phyloP scores from a whole-genome alignment of 495 filamentous ascomycete species.

The Penicillium macrosclerotiorum region DNA sequence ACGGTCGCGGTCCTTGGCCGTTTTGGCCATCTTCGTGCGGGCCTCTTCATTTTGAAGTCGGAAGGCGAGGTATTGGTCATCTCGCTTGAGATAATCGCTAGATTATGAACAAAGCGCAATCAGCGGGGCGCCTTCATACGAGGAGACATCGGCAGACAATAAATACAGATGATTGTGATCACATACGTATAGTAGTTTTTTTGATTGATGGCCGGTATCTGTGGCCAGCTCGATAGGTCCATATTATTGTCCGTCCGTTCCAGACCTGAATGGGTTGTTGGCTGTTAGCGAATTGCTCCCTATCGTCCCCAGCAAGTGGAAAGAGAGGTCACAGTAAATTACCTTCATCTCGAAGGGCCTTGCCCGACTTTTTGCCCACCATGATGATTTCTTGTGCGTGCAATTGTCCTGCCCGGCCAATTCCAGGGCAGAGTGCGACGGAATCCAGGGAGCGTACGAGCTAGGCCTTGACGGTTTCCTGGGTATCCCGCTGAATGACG shows the following conservation, averaged over 20 bases:
- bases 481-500: neutral
- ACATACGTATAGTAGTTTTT: conserved; percentile 99
- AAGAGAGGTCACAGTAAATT: conserved; percentile 10
- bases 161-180: neutral
- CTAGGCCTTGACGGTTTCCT: conserved; percentile 1
- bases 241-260: conserved; percentile 97
- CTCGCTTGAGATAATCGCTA: conserved; percentile 95
- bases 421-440: conserved; percentile 8
- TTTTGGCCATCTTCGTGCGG: conserved; percentile 73
- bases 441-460: conserved; percentile 24
- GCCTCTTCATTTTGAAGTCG: conserved; percentile 82
- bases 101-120: conserved; percentile 2
- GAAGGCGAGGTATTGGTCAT: conserved; percentile 90
- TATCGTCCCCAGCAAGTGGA: neutral
- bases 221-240: conserved; percentile 90
- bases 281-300: neutral
- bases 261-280: conserved; percentile 64
- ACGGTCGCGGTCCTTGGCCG: conserved; percentile 81
- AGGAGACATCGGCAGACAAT: neutral
- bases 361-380: conserved; percentile 65
- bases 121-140: conserved; percentile 2
- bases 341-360: conserved; percentile 65
- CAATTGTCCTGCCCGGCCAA: neutral
- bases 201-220: conserved; percentile 90
- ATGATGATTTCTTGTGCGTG: conserved; percentile 33